A percentile compares a stretch with the other conserved stretches of the same genome.
Conservation (phyloP, 768 basidiomycete species). For the Naganishia vaughanmartiniae region DNA sequence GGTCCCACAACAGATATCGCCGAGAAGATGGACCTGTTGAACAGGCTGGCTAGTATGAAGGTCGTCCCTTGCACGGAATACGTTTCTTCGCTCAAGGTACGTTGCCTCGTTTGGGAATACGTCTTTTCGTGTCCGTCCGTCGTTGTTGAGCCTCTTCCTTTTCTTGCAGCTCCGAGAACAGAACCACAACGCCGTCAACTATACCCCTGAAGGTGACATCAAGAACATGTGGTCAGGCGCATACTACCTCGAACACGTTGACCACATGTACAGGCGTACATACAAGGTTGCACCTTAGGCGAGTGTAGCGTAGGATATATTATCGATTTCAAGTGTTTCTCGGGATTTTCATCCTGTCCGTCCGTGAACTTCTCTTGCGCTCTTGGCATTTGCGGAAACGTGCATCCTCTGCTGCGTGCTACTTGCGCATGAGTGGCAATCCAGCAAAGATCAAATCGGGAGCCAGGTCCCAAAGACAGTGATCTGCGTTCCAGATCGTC, state of each 20-base stretch:
- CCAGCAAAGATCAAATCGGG: neutral
- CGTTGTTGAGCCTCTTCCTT: constrained; percentile 30
- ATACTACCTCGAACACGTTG: constrained; percentile 88
- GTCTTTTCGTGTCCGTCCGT: no score
- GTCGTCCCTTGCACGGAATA: constrained; percentile 91
- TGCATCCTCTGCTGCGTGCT: neutral
- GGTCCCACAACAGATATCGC: constrained; percentile 80
- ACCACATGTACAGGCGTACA: constrained; percentile 85
- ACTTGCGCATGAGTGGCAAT: neutral
- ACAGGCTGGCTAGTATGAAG: constrained; percentile 76
- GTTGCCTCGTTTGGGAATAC: constrained; percentile 28
- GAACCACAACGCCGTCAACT: constrained; percentile 87
- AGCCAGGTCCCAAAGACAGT: neutral
- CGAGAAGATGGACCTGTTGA: constrained; percentile 74
- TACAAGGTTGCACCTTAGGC: constrained; percentile 58
- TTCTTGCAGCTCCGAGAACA: constrained; percentile 80
- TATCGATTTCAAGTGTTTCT: constrained; percentile 12
- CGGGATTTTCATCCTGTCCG: neutral
- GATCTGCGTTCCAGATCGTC: neutral
- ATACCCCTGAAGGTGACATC: constrained; percentile 77
- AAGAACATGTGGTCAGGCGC: constrained; percentile 92
- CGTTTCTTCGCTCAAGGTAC: constrained; percentile 66
- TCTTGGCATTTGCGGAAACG: neutral
- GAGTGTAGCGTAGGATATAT: neutral
- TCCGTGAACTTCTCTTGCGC: neutral